A percentile compares a stretch with the other conserved stretches of the same genome.
These are phyloP conservation scores for Aspergillus sp. DNA, from an alignment of 2,329 filamentous ascomycete species.

Conservation along the genomic window DNA sequence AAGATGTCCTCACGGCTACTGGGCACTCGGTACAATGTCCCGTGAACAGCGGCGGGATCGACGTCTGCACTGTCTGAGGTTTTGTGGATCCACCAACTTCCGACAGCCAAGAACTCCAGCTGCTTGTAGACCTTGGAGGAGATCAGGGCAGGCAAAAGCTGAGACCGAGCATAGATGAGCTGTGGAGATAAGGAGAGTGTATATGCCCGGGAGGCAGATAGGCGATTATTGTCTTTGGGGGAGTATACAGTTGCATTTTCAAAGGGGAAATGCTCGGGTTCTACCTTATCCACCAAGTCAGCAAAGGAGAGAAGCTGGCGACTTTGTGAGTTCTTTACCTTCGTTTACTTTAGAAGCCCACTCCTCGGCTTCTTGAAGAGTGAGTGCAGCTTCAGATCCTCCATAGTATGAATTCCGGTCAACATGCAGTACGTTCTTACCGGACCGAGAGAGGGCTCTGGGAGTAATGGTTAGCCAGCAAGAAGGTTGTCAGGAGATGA, in stretches of 20 bases:
- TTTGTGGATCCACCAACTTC: slow-evolving; percentile 80
- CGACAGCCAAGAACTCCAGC: slow-evolving; percentile 89
- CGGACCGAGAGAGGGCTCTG: slow-evolving; percentile 89
- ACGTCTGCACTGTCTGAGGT: slow-evolving; percentile 11
- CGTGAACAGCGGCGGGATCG: neutral
- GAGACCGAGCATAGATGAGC: slow-evolving; percentile 79
- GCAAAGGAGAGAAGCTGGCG: slow-evolving; percentile 7
- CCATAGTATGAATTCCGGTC: slow-evolving; percentile 89
- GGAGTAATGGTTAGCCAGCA: slow-evolving; percentile 52
- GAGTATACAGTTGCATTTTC: slow-evolving; percentile 37
- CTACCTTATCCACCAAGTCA: slow-evolving; percentile 30
- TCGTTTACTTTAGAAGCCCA: slow-evolving; percentile 60
- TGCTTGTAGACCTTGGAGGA: slow-evolving; percentile 85
- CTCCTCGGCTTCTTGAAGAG: slow-evolving; percentile 73
- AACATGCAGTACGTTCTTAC: slow-evolving; percentile 86
- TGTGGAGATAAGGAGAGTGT: slow-evolving; percentile 81
- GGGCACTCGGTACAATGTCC: slow-evolving; percentile 68
- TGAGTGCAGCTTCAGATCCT: slow-evolving; percentile 79
- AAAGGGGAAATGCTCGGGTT: slow-evolving; percentile 35
- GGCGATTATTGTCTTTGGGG: slow-evolving; percentile 18
- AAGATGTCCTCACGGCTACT: slow-evolving; percentile 92
- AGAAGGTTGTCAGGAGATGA: slow-evolving; percentile 11
- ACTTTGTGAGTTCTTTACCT: slow-evolving; percentile 28
- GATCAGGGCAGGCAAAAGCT: slow-evolving; percentile 76
- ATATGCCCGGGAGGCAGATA: slow-evolving; percentile 68